Base-by-base conservation (phyloP, 1,284 basidiomycete species). In the Ceratobasidium sp. region DNA sequence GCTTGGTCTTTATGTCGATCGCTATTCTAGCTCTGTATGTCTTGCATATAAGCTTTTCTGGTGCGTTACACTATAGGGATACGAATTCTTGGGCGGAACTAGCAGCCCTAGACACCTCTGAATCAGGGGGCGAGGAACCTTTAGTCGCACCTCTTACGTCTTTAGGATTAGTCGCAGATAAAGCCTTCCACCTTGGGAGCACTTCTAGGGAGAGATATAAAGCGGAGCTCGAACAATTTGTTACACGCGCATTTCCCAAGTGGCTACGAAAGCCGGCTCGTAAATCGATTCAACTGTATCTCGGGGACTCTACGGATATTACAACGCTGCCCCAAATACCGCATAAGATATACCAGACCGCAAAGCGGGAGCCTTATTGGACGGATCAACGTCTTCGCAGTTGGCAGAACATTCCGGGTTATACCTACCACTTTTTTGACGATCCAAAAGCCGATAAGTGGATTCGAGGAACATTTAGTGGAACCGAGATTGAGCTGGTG, bases 381-480 rank as follows among this genome's bases (percentile, higher is more conserved):
- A 54, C 51, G 30, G 64, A 40, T 21, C 51, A 51, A 38, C 33
- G 59, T 14, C 28, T 53, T 18, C 42, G 51, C 14, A 75, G 49
- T 33, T 75, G 74, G 74, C 44, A 30, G 30, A 44, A 66, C 3
- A 12, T 73, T 28, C 48, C 40, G 14, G 73, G 62, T n/a, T 74
- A 73, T 58, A 66, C 67, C n/a, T 70, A 80, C 38, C 77, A 77
- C 18, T 81, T 81, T 53, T 73, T 81, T 63, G 76, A 79, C 67
- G 81, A 82, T 74, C 66, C 72, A 0, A 74, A 59, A 2, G 79
- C 79, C 5, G 75, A 77, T 33, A 70, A 74, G 14, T 82, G 79
- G 79, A 75, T 80, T 28, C 51, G 74, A 16, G 56, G 64, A 12
- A 74, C 67, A 11, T 79, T 81, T 61, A 69, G 60, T 40, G 75